A percentile compares a stretch with the other conserved stretches of the same genome.
Evolutionary conservation across 2,329 filamentous ascomycete species (phyloP).

Genomic region (Xylaria sp.): DNA sequence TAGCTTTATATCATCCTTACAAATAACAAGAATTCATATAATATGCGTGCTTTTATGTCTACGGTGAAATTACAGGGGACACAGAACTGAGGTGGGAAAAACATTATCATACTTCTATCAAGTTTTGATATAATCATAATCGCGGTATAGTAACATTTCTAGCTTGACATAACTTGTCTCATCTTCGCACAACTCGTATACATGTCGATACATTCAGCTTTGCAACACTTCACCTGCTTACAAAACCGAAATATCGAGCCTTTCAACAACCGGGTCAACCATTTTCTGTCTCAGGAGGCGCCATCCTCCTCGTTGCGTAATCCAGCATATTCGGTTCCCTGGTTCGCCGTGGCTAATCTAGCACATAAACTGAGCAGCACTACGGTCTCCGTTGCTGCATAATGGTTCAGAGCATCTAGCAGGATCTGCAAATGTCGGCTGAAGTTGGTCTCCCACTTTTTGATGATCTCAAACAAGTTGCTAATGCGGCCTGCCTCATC

Average conservation of each 20-base stretch:
- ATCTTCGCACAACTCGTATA: conserved; percentile 5
- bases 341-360: conserved; percentile 81
- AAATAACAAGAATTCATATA: neutral
- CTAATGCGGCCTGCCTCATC: conserved; percentile 65
- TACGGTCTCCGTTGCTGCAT: conserved; percentile 96
- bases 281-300: conserved; percentile 33
- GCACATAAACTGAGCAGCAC: conserved; percentile 90
- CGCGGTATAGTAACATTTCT: conserved; percentile 7
- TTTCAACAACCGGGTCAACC: neutral
- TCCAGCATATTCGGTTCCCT: conserved; percentile 74
- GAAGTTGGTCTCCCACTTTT: conserved; percentile 94
- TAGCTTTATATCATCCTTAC: neutral
- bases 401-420: conserved; percentile 94
- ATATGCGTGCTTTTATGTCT: neutral
- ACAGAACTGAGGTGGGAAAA: neutral
- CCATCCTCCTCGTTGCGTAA: conserved; percentile 67
- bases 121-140: conserved; percentile 17
- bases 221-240: conserved; percentile 4
- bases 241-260: conserved; percentile 2
- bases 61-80: neutral
- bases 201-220: conserved; percentile 16
- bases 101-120: conserved; percentile 5
- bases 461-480: conserved; percentile 86
- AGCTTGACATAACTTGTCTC: neutral
- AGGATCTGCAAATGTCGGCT: conserved; percentile 91